A percentile compares a stretch with the other conserved stretches of the same genome.
phyloP scores from a whole-genome alignment of 2,329 filamentous ascomycete species.

The Aureobasidium lini region DNA sequence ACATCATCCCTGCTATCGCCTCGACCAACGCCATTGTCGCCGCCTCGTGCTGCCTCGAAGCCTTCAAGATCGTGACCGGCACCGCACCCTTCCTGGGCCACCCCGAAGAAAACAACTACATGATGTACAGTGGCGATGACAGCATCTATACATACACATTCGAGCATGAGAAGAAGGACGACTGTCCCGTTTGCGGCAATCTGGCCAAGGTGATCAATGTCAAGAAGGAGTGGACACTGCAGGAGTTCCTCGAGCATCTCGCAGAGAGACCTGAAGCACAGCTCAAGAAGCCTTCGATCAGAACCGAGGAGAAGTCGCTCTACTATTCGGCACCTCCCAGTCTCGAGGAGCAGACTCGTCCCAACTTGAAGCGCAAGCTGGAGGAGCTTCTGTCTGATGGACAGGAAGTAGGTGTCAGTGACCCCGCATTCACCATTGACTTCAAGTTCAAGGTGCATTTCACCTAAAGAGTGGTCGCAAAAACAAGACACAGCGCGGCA shows the following conservation, averaged over 20 bases:
- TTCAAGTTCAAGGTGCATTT: conserved; percentile 54
- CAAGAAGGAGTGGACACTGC: conserved; percentile 63
- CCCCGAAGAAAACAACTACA: conserved; percentile 72
- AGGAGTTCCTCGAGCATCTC: conserved; percentile 78
- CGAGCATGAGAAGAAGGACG: conserved; percentile 84
- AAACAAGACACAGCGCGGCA: not conserved
- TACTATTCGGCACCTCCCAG: conserved; percentile 82
- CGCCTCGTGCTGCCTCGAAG: conserved; percentile 92
- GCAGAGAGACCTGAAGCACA: conserved; percentile 80
- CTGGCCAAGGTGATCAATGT: conserved; percentile 68
- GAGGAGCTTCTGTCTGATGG: conserved; percentile 69
- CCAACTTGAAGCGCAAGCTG: conserved; percentile 74
- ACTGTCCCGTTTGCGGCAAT: conserved; percentile 90
- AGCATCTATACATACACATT: conserved; percentile 97
- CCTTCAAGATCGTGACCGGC: conserved; percentile 83
- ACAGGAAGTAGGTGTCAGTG: conserved; percentile 85
- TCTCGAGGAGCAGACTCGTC: conserved; percentile 74
- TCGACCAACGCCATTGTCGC: conserved; percentile 97
- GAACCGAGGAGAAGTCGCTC: conserved; percentile 71
- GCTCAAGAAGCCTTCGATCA: conserved; percentile 85
- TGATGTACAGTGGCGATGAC: conserved; percentile 98
- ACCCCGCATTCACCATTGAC: conserved; percentile 76
- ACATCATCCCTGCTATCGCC: conserved; percentile 97
- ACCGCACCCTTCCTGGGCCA: conserved; percentile 72
- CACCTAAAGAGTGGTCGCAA: conserved; percentile 18